Evolutionary conservation across 2,329 filamentous ascomycete genomes (phyloP).

Genomic region (Taxawa tesnikishii): DNA sequence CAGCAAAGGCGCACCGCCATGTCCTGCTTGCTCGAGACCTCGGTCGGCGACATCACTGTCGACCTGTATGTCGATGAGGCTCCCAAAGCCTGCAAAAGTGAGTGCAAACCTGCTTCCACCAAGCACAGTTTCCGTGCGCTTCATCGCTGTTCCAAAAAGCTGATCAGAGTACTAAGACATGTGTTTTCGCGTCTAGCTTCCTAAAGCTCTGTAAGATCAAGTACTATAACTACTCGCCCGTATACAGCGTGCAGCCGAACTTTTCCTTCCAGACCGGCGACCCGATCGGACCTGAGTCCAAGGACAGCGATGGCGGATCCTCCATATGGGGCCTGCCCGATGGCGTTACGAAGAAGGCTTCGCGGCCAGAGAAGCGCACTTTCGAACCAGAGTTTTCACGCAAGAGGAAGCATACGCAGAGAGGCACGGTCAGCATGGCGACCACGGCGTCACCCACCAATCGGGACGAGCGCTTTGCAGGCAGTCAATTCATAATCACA

Average conservation of each 20-base stretch:
- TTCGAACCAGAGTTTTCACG: constrained; percentile 77
- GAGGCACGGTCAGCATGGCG: constrained; percentile 96
- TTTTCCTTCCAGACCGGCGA: constrained; percentile 97
- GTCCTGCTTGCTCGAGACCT: constrained; percentile 92
- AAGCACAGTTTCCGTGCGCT: constrained; percentile 8
- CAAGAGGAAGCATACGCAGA: constrained; percentile 77
- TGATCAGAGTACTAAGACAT: constrained; percentile 45
- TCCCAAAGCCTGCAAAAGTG: constrained; percentile 92
- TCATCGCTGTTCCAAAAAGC: constrained; percentile 25
- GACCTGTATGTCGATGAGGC: constrained; percentile 82
- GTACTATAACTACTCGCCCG: constrained; percentile 95
- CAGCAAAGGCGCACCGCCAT: constrained; percentile 34
- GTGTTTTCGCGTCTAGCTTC: constrained; percentile 51
- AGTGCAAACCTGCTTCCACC: constrained; percentile 25
- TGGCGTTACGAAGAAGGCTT: constrained; percentile 52
- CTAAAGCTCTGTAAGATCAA: constrained; percentile 97
- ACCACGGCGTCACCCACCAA: constrained; percentile 66
- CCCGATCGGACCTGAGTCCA: constrained; percentile 73
- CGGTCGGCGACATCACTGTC: constrained; percentile 84
- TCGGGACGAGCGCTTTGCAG: constrained; percentile 70
- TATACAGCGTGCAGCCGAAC: constrained; percentile 85
- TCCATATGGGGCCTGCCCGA: constrained; percentile 84
- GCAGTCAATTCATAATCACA: constrained; percentile 88
- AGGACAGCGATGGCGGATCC: constrained; percentile 79
- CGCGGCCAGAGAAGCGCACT: constrained; percentile 23